Evolutionary conservation across 2,329 filamentous ascomycete species (phyloP).

Genomic region (Cladosporium sp.): DNA sequence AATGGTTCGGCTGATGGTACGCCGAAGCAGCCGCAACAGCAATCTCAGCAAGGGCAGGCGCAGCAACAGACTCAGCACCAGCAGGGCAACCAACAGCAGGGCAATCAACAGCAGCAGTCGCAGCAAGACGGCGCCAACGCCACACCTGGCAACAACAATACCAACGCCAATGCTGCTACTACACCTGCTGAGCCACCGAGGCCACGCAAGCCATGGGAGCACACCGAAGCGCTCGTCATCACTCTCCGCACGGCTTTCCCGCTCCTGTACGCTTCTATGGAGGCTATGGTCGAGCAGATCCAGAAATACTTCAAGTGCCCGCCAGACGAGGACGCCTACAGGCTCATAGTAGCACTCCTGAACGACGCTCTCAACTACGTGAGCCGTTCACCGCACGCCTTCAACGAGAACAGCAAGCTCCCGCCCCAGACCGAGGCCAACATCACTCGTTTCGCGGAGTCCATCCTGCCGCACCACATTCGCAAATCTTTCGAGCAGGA

Average conservation of each 20-base stretch:
- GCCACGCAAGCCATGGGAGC: constrained; percentile 83
- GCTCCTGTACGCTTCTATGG: constrained; percentile 91
- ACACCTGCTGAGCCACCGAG: constrained; percentile 35
- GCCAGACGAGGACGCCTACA: constrained; percentile 94
- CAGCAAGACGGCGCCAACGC: constrained; percentile 19
- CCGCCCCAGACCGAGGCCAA: constrained; percentile 88
- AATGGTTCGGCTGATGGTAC: constrained; percentile 21
- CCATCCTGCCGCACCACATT: constrained; percentile 88
- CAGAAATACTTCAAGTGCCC: constrained; percentile 99
- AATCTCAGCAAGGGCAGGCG: too few relatives aligned
- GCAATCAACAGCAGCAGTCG: constrained; percentile 23
- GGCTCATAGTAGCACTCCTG: constrained; percentile 91
- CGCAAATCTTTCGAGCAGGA: constrained; percentile 96
- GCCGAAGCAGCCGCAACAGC: constrained; percentile 32
- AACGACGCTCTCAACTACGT: constrained; percentile 95
- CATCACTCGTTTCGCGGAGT: constrained; percentile 93
- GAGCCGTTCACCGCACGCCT: constrained; percentile 75
- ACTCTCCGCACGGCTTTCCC: constrained; percentile 96
- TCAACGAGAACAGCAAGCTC: constrained; percentile 85
- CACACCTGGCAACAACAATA: not conserved
- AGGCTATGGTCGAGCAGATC: constrained; percentile 98
- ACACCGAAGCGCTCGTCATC: constrained; percentile 91
- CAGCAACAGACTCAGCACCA: too few relatives aligned
- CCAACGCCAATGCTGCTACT: not conserved
- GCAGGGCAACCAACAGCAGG: not conserved